Evolutionary conservation across 805 yeast species (phyloP), one percentile per base, ranked within the genome.

Genomic region (Wickerhamiella bombiphila): DNA sequence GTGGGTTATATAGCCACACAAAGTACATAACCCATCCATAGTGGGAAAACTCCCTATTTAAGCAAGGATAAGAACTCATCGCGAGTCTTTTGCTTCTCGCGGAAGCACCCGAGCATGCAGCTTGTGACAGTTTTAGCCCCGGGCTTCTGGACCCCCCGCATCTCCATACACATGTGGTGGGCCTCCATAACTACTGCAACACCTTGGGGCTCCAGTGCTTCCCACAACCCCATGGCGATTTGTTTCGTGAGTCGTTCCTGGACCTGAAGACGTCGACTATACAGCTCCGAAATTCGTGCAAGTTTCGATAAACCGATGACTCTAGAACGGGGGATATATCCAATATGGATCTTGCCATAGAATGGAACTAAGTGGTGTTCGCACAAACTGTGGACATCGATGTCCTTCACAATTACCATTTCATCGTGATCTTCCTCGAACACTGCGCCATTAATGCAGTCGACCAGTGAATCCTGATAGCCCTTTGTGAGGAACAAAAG

Each of bases 131-230:
- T 91, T 15, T 80, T 70, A 15, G 94, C 80, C 1, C 97, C 96
- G 0, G 94, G 74, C 60, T 91, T 91, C 59, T 91, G 96, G 20
- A 91, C 82, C 40, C 98, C 98, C 55, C 98, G 72, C 57, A 93
- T 82, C 20, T 88, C 97, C 98, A 91, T 91, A 59, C 98, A 91
- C 98, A 91, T 91, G 57, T 91, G 98, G 2, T 88, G 73, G 15
- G 96, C 96, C 60, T 91, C 98, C 52, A 91, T 85, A 20, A 91
- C 97, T 29, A 91, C 98, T 1, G 97, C 98, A 6, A 91, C 98
- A 44, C 98, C 98, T 52, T 86, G 71, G 14, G 98, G 98, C 53
- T 80, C 77, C 52, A 91, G 66, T 42, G 86, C 81, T 54, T 85
- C 96, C 56, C 78, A 74, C 39, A 91, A 61, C 1, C 97, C 96